Evolutionary conservation across 1,284 basidiomycete species (phyloP), one percentile per base, ranked within the genome.

Genomic region (Marasmius fiardii): DNA sequence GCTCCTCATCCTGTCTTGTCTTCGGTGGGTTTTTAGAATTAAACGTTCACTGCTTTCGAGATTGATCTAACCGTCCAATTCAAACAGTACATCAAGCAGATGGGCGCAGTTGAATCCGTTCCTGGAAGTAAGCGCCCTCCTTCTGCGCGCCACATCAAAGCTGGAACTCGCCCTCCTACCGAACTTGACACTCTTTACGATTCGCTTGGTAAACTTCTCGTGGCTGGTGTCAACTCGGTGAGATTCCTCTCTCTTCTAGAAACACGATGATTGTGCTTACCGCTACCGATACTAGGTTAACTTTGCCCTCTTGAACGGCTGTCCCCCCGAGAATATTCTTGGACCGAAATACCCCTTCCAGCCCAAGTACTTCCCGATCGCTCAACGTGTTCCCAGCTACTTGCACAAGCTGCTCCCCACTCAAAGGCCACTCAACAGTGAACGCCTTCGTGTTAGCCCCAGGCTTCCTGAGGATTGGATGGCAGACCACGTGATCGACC

Each of bases 1-100:
- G 47, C 34, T 26, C 44, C 54, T 16, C 54, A 55, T 24, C 54
- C 54, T 24, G 54, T 51, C n/a, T 41, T 52, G 31, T 53, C 44
- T 37, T 31, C 4, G 26, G 47, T 49, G 7, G 12, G 47, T 49
- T 12, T 31, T 7, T 33, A 28, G 3, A 21, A 6, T 31, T 11
- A 12, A 48, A 24, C 7, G 3, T 31, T 16, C 4, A 16, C 7
- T 31, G 8, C 5, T 31, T 16, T 26, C 16, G 31, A 49, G 10
- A 31, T 31, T 10, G 28, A 31, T 31, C 28, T 31, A 31, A 31
- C 28, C 5, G 5, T 31, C 5, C 26, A 18, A 11, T 10, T 45
- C 28, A 11, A 7, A n/a, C 28, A 49, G 47, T 49, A 49, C 28
- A 49, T 49, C 20, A 49, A 49, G 20, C 47, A 31, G 18, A 49